Base-by-base conservation (phyloP, 495 filamentous ascomycete genomes). In the Hyaloscypha hepaticicola region DNA sequence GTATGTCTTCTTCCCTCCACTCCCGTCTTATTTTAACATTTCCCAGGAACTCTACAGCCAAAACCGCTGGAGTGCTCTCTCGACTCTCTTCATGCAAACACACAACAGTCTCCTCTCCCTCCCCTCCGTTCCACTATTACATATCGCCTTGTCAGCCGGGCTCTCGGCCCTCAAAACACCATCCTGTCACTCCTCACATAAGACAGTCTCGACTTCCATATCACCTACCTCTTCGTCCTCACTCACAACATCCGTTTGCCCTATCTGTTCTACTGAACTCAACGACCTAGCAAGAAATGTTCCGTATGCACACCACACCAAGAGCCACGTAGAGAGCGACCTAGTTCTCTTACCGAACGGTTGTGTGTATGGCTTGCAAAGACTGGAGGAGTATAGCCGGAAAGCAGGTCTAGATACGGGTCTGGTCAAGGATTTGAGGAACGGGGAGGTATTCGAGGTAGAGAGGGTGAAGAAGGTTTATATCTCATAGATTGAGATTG, bases 151-250 rank as follows among this genome's bases (percentile, higher is more conserved):
- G 29, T 91, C 88, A 0, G 92, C 95, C 1, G 95, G 95, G 24
- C 83, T 99, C 24, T 97, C 93, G 0, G 93, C 95, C 1, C 88
- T 99, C 55, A 99, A 99, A 72, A 97, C 96, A 3, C 96, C 95
- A 1, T 85, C 93, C 12, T 99, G 95, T 75, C 93, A 99, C 79
- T 90, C 89, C 55, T 82, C 82, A 6, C 62, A 71, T 45, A 56
- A 33, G 28, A 27, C 68, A 57, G 45, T 55, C 16, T 41, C 52
- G 2, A 50, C 38, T 9, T 67, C 69, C 59, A 64, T 70, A 34
- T 68, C 69, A 21, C 69, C 67, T 1, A 66, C 69, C 21, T 68
- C 68, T 12, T 61, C 67, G 1, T 66, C 66, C 52, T 67, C 64
- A 65, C 63, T 69, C 19, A 70, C 69, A n/a, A 70, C 63, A 27